A percentile compares a stretch with the other conserved stretches of the same genome.
These are phyloP conservation scores for Pelargonium cotyledonis DNA, from an alignment of 441 rosid genomes.

Conservation along the genomic window DNA sequence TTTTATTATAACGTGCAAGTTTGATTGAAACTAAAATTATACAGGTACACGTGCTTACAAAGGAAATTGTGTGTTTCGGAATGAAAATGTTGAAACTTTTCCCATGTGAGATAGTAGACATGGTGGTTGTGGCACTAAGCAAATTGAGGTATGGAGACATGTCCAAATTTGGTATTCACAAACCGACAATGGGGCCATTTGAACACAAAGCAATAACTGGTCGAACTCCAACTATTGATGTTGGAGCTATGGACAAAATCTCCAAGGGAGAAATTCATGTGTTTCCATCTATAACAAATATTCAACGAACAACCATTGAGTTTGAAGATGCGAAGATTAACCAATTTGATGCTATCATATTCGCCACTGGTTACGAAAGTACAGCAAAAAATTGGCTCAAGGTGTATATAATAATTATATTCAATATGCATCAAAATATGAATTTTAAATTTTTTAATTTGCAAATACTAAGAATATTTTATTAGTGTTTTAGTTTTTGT, in stretches of 20 bases:
- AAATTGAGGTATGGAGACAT: slow-evolving; percentile 24
- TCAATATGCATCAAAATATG: no score
- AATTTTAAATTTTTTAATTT: no score
- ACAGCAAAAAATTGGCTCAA: slow-evolving; percentile 41
- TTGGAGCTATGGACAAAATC: slow-evolving; percentile 33
- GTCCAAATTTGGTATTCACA: slow-evolving; percentile 35
- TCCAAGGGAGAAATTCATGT: slow-evolving; percentile 31
- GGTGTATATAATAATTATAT: slow-evolving; percentile 18
- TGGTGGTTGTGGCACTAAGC: slow-evolving; percentile 16
- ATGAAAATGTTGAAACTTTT: slow-evolving; percentile 33
- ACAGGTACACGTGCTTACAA: slow-evolving; percentile 43
- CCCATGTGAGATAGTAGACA: slow-evolving; percentile 34
- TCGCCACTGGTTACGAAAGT: slow-evolving; percentile 49
- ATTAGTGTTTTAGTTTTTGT: background rate
- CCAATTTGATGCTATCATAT: slow-evolving; percentile 30
- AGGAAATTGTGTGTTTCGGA: slow-evolving; percentile 28
- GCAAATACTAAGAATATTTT: no score
- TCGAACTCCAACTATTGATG: slow-evolving; percentile 47
- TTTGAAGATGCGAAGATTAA: slow-evolving; percentile 26
- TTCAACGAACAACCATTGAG: slow-evolving; percentile 22
- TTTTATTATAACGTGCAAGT: no score
- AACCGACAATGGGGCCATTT: slow-evolving; percentile 44
- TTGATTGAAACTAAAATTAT: no score
- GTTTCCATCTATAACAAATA: slow-evolving; percentile 22
- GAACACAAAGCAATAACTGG: slow-evolving; percentile 28